A percentile compares a stretch with the other conserved stretches of the same genome.
phyloP scores from a whole-genome alignment of 2,329 filamentous ascomycete genomes.

The Clarireedia paspali region DNA sequence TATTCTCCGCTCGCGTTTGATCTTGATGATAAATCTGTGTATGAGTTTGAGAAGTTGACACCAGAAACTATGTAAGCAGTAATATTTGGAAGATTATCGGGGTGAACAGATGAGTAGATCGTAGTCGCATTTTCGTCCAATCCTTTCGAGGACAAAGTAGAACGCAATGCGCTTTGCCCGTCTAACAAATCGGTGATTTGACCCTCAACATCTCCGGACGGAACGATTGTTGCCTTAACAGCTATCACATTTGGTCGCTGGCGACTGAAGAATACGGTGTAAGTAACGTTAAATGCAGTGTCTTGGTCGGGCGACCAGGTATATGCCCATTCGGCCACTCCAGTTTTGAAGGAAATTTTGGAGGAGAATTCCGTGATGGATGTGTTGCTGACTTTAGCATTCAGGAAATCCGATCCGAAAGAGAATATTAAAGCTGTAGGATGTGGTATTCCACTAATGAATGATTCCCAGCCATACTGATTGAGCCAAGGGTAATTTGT shows the following conservation, averaged over 20 bases:
- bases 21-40: conserved; percentile 31
- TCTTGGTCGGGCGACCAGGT: conserved; percentile 51
- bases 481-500: conserved; percentile 62
- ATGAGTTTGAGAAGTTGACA: conserved; percentile 30
- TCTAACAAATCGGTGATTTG: conserved; percentile 61
- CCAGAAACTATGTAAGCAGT: conserved; percentile 53
- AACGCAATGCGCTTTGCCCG: conserved; percentile 59
- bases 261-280: conserved; percentile 47
- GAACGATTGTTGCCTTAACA: conserved; percentile 50
- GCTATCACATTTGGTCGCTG: conserved; percentile 29
- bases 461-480: conserved; percentile 62
- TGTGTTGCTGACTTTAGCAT: conserved; percentile 49
- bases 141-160: conserved; percentile 49
- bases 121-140: conserved; percentile 40
- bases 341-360: conserved; percentile 55
- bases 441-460: conserved; percentile 64
- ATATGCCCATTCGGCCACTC: conserved; percentile 56
- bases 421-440: conserved; percentile 54
- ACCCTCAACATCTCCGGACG: conserved; percentile 44
- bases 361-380: conserved; percentile 55
- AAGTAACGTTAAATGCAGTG: conserved; percentile 49
- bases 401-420: conserved; percentile 46
- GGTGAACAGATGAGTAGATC: conserved; percentile 60
- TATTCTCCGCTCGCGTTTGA: conserved; percentile 30
- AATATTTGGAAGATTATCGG: conserved; percentile 52